Evolutionary conservation across 768 basidiomycete species (phyloP).

Genomic region (Suillus clintonianus): DNA sequence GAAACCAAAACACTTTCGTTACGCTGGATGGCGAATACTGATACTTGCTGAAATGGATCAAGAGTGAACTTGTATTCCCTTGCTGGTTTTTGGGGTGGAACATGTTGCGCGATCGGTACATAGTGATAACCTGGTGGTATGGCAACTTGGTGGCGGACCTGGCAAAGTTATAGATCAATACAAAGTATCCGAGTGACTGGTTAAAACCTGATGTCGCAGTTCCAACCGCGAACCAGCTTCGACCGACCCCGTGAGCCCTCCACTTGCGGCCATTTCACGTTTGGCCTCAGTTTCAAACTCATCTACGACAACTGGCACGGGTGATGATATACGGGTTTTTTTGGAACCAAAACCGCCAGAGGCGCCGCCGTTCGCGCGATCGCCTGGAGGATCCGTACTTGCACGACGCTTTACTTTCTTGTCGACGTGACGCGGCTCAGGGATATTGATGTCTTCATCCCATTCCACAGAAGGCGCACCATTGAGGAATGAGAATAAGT

Average conservation of each 20-base stretch:
- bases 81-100: slow-evolving; percentile 88
- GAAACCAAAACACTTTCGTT: slow-evolving; percentile 98
- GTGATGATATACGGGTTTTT: slow-evolving; percentile 59
- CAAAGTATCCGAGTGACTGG: slow-evolving; percentile 3
- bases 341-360: slow-evolving; percentile 47
- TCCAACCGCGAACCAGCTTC: slow-evolving; percentile 72
- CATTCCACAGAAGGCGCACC: slow-evolving; percentile 23
- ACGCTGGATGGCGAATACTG: slow-evolving; percentile 91
- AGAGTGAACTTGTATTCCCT: slow-evolving; percentile 94
- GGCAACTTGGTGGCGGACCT: slow-evolving; percentile 97
- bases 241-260: slow-evolving; percentile 77
- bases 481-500: slow-evolving; percentile 34
- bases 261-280: slow-evolving; percentile 86
- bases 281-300: slow-evolving; percentile 95
- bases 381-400: slow-evolving; percentile 4
- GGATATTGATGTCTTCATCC: slow-evolving; percentile 20
- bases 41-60: slow-evolving; percentile 96
- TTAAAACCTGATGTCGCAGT: slow-evolving; percentile 72
- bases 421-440: slow-evolving; percentile 8
- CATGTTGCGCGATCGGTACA: slow-evolving; percentile 85
- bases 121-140: slow-evolving; percentile 93
- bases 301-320: slow-evolving; percentile 81
- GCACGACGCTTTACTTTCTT: slow-evolving; percentile 27
- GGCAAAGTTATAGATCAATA: slow-evolving; percentile 8
- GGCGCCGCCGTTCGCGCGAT: slow-evolving; percentile 6